These are phyloP conservation scores for Ustilago hordei DNA, from an alignment of 1,284 basidiomycete species.

Conservation along the genomic window DNA sequence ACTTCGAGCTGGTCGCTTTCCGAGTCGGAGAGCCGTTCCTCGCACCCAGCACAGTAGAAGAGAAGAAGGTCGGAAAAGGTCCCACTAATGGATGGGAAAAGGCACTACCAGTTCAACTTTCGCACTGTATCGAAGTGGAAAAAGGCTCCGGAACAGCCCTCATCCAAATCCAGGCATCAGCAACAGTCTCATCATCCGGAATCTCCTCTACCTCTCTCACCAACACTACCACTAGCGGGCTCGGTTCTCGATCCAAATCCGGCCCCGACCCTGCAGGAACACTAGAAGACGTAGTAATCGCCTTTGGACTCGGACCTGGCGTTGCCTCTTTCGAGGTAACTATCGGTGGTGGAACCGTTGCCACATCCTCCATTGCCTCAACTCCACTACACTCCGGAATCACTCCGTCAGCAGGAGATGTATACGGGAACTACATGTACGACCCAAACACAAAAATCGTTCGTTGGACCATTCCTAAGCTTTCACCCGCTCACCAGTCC, in stretches of 20 bases:
- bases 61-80: constrained; percentile 8
- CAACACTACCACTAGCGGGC: background rate
- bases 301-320: constrained; percentile 53
- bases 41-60: constrained; percentile 1
- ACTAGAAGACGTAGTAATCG: constrained; percentile 53
- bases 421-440: constrained; percentile 52
- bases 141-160: constrained; percentile 27
- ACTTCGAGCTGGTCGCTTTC: constrained; percentile 53
- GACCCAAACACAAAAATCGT: constrained; percentile 49
- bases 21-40: constrained; percentile 69
- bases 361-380: constrained; percentile 8
- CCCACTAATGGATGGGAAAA: constrained; percentile 39
- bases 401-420: constrained; percentile 17
- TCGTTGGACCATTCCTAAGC: constrained; percentile 51
- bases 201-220: constrained; percentile 12
- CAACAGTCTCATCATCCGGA: constrained; percentile 8
- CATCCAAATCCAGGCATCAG: constrained; percentile 22
- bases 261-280: constrained; percentile 17
- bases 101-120: constrained; percentile 14
- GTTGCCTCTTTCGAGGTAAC: constrained; percentile 56
- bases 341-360: constrained; percentile 27
- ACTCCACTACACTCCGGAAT: constrained; percentile 3
- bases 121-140: constrained; percentile 27
- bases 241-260: constrained; percentile 8
- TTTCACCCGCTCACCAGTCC: constrained; percentile 11